These are phyloP conservation scores for Phytophthora pini DNA, from an alignment of 352 stramenopile species.

Conservation along the genomic window DNA sequence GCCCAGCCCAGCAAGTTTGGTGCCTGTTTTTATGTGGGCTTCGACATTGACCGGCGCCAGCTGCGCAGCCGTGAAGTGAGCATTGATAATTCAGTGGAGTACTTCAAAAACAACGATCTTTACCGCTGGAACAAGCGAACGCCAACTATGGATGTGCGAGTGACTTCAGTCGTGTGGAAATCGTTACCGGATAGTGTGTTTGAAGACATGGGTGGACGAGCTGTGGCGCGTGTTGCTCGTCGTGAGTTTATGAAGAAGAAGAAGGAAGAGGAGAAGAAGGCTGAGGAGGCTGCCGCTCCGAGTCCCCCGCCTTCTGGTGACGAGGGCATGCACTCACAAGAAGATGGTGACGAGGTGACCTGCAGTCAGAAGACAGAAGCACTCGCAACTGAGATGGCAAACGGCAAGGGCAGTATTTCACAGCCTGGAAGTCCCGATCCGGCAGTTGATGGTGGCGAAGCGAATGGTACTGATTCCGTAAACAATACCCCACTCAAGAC, in stretches of 20 bases:
- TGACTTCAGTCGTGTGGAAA: constrained; percentile 90
- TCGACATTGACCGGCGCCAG: constrained; percentile 85
- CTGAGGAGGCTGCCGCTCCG: constrained; percentile 45
- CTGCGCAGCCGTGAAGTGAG: constrained; percentile 81
- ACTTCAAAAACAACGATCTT: constrained; percentile 90
- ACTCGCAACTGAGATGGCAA: constrained; percentile 31
- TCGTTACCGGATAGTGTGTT: constrained; percentile 85
- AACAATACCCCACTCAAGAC: constrained; percentile 42
- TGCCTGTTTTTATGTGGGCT: constrained; percentile 86
- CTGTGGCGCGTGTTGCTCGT: constrained; percentile 59
- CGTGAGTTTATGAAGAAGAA: constrained; percentile 88
- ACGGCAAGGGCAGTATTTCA: constrained; percentile 51
- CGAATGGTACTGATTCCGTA: constrained; percentile 20
- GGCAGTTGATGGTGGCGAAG: constrained; percentile 42
- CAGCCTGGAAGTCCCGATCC: constrained; percentile 54
- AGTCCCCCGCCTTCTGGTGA: constrained; percentile 51
- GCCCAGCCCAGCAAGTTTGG: constrained; percentile 65
- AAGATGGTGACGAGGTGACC: constrained; percentile 63
- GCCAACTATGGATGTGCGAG: constrained; percentile 84
- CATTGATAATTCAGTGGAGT: constrained; percentile 88
- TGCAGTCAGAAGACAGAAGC: constrained; percentile 40
- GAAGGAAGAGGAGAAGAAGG: constrained; percentile 84
- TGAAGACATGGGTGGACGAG: constrained; percentile 83
- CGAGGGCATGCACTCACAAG: constrained; percentile 69
- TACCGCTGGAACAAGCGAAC: constrained; percentile 92